Conservation (phyloP, 1,284 basidiomycete genomes). For the Heterobasidion parviporum region DNA sequence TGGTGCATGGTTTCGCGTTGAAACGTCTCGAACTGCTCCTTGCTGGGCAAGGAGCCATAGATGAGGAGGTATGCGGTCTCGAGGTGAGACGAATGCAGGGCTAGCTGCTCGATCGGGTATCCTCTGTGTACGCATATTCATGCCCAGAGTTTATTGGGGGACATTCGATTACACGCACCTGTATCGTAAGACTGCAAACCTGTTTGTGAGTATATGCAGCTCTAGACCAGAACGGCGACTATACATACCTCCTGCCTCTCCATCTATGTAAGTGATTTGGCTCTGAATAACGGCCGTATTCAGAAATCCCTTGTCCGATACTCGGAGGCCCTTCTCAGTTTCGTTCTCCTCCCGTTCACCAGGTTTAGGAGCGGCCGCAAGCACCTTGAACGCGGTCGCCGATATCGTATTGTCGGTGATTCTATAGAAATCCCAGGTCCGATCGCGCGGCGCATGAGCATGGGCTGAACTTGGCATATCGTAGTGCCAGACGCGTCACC, state of each 20-base stretch:
- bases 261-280: slow-evolving; percentile 83
- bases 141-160: background rate
- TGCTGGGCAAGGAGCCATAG: slow-evolving; percentile 76
- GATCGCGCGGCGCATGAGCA: background rate
- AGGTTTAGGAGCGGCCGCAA: slow-evolving; percentile 46
- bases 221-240: background rate
- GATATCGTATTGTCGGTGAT: slow-evolving; percentile 70
- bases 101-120: slow-evolving; percentile 89
- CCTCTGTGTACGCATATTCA: slow-evolving; percentile 41
- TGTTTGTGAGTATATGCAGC: too few relatives aligned
- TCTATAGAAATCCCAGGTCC: slow-evolving; percentile 25
- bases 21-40: slow-evolving; percentile 52
- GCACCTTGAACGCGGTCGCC: slow-evolving; percentile 75
- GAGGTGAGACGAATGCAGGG: slow-evolving; percentile 68
- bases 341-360: slow-evolving; percentile 78
- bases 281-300: slow-evolving; percentile 83
- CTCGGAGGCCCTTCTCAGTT: slow-evolving; percentile 68
- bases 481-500: slow-evolving; percentile 20
- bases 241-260: slow-evolving; percentile 62
- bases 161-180: slow-evolving; percentile 30
- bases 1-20: slow-evolving; percentile 75
- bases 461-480: background rate
- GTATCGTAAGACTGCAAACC: slow-evolving; percentile 56
- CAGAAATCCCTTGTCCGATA: slow-evolving; percentile 75
- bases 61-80: slow-evolving; percentile 83